Evolutionary conservation across 768 basidiomycete genomes (phyloP), one percentile per base, ranked within the genome.

Genomic region (Thelephora aurantiotincta): DNA sequence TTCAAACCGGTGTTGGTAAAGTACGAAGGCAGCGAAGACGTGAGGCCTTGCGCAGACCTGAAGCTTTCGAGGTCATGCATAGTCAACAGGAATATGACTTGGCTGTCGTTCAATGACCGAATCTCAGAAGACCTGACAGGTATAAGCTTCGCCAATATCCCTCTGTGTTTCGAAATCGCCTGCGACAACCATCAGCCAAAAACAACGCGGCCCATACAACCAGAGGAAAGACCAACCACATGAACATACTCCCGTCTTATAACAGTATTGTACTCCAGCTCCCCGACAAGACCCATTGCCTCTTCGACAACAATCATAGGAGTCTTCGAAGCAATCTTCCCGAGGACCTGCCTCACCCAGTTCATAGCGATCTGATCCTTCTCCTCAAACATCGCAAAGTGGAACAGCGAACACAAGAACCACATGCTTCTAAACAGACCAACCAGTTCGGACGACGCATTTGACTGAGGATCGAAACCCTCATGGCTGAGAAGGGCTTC

Each of bases 261-360:
- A 23, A 92, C 82, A 3, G 90, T 82, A 58, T 90, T 93, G 58
- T 93, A 96, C 61, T 94, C 92, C 19, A 97, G 70, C 51, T 92
- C 90, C 54, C 85, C 89, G 14, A 81, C 80, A 36, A 87, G 75
- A 58, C 94, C 92, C 46, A 79, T 77, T 0, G 85, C 75, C 50
- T 77, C 78, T 60, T 96, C 94, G 23, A 83, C 64, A 9, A 97
- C 80, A 54, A 93, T 72, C 2, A 78, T 68, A 0, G 94, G 94
- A 0, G 93, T 92, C 63, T 91, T 91, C 14, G 71, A 63, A 11
- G 94, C 89, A 51, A 96, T 90, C 6, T 80, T 76, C 26, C 73
- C 70, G 14, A 96, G 68, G 1, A 86, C 82, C 26, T 84, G 80
- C 38, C 71, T 68, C 44, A 88, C 73, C 83, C 89, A 89, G 38